phyloP scores from a whole-genome alignment of 2,329 filamentous ascomycete genomes.

The Aspergillus sp. region DNA sequence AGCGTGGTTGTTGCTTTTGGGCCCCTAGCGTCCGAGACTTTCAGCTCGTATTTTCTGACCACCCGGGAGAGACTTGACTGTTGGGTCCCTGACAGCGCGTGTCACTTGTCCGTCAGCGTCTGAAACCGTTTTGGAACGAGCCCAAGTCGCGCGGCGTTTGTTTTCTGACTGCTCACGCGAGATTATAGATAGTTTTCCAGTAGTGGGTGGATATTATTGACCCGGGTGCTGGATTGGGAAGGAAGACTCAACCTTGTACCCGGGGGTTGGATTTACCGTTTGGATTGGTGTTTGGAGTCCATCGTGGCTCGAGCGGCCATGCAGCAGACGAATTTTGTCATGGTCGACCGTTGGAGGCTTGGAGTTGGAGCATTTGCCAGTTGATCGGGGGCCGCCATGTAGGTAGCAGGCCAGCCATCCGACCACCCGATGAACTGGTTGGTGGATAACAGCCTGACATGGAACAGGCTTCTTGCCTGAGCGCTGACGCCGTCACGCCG shows the following conservation, averaged over 20 bases:
- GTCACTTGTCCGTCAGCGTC: constrained; percentile 9
- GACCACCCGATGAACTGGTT: constrained; percentile 4
- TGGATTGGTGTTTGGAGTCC: background rate
- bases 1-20: constrained; percentile 1
- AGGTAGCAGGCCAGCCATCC: background rate
- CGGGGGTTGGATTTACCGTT: background rate
- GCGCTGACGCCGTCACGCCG: no score
- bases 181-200: background rate
- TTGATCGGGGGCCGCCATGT: background rate
- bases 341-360: background rate
- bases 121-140: constrained; percentile 11
- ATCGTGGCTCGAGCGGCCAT: background rate
- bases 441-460: background rate
- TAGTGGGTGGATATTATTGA: constrained; percentile 11
- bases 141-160: background rate
- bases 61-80: background rate
- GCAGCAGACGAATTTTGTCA: background rate
- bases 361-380: background rate
- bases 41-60: background rate
- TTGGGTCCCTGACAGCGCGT: background rate
- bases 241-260: background rate
- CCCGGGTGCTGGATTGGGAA: constrained; percentile 1
- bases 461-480: background rate
- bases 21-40: constrained; percentile 6
- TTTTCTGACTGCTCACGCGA: constrained; percentile 2